Evolutionary conservation across 148 eudicot genomes (phyloP).

Genomic region (Limonium bicolor): DNA sequence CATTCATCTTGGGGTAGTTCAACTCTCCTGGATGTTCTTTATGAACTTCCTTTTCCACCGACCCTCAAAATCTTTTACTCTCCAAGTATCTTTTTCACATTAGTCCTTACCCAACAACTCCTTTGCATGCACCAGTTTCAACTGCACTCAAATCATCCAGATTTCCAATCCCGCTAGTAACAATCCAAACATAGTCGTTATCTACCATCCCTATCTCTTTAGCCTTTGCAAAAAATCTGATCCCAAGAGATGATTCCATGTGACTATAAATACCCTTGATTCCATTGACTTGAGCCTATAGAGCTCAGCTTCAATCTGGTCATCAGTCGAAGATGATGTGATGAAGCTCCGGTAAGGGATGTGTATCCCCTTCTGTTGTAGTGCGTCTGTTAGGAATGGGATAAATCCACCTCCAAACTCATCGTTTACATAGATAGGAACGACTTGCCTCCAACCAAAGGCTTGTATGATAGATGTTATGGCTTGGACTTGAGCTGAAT

Average conservation of each 20-base stretch:
- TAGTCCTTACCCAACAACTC: conserved; percentile 52
- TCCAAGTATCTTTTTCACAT: conserved; percentile 19
- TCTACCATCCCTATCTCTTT: conserved; percentile 48
- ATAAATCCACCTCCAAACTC: conserved; percentile 32
- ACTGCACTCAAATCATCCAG: conserved; percentile 23
- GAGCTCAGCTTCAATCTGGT: conserved; percentile 32
- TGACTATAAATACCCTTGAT: conserved; percentile 56
- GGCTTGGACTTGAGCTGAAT: conserved; percentile 35
- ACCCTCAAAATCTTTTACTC: conserved; percentile 13
- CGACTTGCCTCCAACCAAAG: conserved; percentile 50
- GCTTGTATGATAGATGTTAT: conserved; percentile 36
- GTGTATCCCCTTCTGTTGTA: conserved; percentile 13
- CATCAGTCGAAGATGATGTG: conserved; percentile 28
- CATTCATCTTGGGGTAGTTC: conserved; percentile 14
- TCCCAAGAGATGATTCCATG: conserved; percentile 29
- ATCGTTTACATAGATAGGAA: conserved; percentile 32
- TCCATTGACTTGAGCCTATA: conserved; percentile 36
- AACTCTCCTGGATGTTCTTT: conserved; percentile 21
- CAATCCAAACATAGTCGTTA: conserved; percentile 55
- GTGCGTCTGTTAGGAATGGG: conserved; percentile 26
- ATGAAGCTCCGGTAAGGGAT: conserved; percentile 21
- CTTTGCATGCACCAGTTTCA: conserved; percentile 21
- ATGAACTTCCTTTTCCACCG: conserved; percentile 30
- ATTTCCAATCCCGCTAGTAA: conserved; percentile 33
- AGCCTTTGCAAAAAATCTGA: conserved; percentile 31